Conservation (phyloP, 495 filamentous ascomycete genomes). For the Trichoderma gamsii region DNA sequence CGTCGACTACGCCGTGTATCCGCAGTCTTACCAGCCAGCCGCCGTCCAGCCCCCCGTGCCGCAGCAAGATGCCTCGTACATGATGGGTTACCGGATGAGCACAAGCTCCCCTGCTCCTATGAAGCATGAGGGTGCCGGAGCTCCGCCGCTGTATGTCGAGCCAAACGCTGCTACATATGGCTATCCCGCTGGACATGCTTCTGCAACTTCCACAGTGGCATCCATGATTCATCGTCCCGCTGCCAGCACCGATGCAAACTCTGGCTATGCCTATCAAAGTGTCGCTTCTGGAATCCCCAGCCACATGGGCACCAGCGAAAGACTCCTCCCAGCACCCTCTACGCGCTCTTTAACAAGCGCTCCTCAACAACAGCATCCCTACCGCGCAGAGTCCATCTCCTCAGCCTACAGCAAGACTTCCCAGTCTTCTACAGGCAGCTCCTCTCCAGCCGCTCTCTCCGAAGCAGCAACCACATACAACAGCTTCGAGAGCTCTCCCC, state of each 20-base stretch:
- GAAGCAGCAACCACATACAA: not conserved
- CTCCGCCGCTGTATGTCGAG: not conserved
- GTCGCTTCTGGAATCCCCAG: not conserved
- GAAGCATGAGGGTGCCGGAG: not conserved
- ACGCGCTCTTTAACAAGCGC: not conserved
- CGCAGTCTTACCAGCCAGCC: not conserved
- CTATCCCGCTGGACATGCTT: not conserved
- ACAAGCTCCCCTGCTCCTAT: not conserved
- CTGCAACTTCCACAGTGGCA: not conserved
- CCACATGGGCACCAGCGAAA: not conserved
- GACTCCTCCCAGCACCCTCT: not conserved
- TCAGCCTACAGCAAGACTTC: slow-evolving; percentile 14
- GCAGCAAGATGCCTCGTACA: slow-evolving; percentile 4
- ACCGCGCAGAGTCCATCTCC: slow-evolving; percentile 9
- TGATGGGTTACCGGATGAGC: not conserved
- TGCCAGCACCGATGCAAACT: not conserved
- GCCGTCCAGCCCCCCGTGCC: no score
- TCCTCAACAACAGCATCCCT: slow-evolving; percentile 6
- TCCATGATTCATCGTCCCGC: slow-evolving; percentile 4
- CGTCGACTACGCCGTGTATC: slow-evolving; percentile 7
- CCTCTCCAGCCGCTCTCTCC: not conserved
- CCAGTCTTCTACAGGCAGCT: slow-evolving; percentile 7
- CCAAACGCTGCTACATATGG: not conserved
- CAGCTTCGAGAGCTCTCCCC: slow-evolving; percentile 2
- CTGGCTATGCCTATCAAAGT: not conserved